Evolutionary conservation across 345 rosid species (phyloP).

Genomic region (Populus euphratica): DNA sequence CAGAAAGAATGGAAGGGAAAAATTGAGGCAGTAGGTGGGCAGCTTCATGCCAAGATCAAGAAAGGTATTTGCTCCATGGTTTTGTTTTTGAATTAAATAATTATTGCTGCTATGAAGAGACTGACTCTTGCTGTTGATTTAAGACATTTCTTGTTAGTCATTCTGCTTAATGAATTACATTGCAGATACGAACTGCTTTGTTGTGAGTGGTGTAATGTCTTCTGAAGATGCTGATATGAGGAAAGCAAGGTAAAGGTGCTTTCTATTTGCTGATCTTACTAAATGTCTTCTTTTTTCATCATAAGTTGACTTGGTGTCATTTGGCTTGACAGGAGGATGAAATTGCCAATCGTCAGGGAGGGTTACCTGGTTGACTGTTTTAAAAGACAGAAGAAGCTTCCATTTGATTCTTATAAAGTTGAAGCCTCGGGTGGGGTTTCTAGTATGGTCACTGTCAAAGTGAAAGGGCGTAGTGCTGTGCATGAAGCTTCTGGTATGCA

Average conservation of each 20-base stretch:
- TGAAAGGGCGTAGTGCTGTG: conserved; percentile 91
- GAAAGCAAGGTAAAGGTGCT: conserved; percentile 72
- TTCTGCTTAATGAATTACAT: conserved; percentile 21
- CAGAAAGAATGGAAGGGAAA: conserved; percentile 83
- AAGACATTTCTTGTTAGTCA: neutral
- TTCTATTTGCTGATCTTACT: conserved; percentile 11
- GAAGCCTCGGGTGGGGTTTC: conserved; percentile 61
- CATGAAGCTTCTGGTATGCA: conserved; percentile 92
- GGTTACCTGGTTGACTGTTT: conserved; percentile 80
- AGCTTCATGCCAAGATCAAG: conserved; percentile 63
- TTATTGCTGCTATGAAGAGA: neutral
- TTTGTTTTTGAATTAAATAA: conserved; percentile 11
- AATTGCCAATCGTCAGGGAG: conserved; percentile 75
- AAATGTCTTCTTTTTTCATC: conserved; percentile 10
- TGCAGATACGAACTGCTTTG: conserved; percentile 79
- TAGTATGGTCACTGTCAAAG: conserved; percentile 79
- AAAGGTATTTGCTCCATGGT: conserved; percentile 46
- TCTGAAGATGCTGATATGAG: conserved; percentile 54
- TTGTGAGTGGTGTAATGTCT: conserved; percentile 58
- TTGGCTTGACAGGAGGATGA: conserved; percentile 70
- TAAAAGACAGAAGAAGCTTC: conserved; percentile 71
- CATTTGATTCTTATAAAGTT: conserved; percentile 64
- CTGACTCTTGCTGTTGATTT: neutral
- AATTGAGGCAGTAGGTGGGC: conserved; percentile 72
- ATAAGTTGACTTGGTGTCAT: conserved; percentile 12